A percentile compares a stretch with the other conserved stretches of the same genome.
phyloP scores from a whole-genome alignment of 345 rosid genomes.

The Gossypium thurberi region DNA sequence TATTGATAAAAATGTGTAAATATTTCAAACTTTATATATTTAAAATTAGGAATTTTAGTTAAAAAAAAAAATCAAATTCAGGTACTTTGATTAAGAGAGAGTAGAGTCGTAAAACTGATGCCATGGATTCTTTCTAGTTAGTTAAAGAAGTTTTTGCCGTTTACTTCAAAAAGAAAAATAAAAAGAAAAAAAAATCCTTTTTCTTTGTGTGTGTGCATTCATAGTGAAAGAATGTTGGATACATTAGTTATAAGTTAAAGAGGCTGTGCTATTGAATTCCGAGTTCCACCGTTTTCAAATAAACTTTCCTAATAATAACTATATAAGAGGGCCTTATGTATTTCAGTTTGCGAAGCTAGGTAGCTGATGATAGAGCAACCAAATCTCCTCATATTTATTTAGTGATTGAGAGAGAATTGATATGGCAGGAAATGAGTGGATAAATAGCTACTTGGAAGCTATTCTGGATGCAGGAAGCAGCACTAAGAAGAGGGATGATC shows the following conservation, averaged over 20 bases:
- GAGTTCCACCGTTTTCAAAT: not conserved
- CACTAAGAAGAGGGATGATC: constrained; percentile 32
- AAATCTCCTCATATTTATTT: not conserved
- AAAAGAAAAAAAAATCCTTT: not conserved
- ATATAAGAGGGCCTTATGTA: not conserved
- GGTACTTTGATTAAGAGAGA: not conserved
- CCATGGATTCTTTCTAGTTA: not conserved
- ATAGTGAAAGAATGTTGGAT: not conserved
- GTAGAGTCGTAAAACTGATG: not conserved
- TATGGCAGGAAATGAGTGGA: constrained; percentile 90
- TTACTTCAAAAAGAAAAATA: not conserved
- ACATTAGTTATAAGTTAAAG: not conserved
- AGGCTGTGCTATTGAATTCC: not conserved
- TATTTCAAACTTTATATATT: too few species aligned
- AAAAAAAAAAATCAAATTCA: too few species aligned
- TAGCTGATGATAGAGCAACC: not conserved
- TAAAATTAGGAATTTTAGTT: too few species aligned
- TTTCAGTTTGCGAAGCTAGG: not conserved
- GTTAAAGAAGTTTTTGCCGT: not conserved
- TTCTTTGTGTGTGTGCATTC: too few species aligned
- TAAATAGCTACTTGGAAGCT: constrained; percentile 83
- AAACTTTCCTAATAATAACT: not conserved
- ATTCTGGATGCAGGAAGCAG: constrained; percentile 69
- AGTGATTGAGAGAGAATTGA: not conserved
- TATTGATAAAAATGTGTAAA: too few species aligned